These are phyloP conservation scores for Endocalyx cinctus DNA, from an alignment of 2,329 filamentous ascomycete genomes.

Conservation along the genomic window DNA sequence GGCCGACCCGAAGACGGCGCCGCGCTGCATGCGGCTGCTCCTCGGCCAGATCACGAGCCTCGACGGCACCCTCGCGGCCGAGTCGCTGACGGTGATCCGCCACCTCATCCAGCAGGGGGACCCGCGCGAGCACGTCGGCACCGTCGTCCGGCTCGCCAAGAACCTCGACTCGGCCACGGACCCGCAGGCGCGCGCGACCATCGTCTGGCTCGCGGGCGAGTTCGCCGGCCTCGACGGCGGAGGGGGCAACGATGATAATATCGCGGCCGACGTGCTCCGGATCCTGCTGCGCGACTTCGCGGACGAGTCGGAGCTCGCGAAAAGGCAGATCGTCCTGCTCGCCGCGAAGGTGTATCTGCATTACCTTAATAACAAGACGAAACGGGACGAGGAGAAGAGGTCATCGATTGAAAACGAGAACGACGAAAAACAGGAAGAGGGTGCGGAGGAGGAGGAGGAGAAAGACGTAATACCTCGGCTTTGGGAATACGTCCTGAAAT, in stretches of 20 bases:
- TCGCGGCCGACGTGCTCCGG: conserved; percentile 86
- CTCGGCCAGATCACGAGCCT: conserved; percentile 83
- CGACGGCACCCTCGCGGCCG: conserved; percentile 83
- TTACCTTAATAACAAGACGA: conserved; percentile 74
- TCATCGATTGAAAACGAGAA: too few species aligned
- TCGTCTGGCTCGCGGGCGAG: conserved; percentile 96
- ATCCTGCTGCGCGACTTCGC: conserved; percentile 83
- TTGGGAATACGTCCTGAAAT: conserved; percentile 78
- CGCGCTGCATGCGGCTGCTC: conserved; percentile 76
- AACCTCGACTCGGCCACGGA: conserved; percentile 86
- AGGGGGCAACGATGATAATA: conserved; percentile 88
- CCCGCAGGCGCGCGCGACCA: conserved; percentile 83
- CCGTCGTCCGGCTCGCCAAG: conserved; percentile 83
- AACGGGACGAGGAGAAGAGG: conserved; percentile 48
- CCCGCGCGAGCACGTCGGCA: conserved; percentile 73
- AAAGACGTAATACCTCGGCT: conserved; percentile 46
- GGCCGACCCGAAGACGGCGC: conserved; percentile 63
- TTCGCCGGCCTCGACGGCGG: conserved; percentile 74
- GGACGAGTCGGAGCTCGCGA: conserved; percentile 78
- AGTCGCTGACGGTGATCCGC: conserved; percentile 89
- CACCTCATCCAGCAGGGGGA: conserved; percentile 95
- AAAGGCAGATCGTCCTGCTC: conserved; percentile 85
- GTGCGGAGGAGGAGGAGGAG: conserved; percentile 31
- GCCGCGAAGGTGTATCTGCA: conserved; percentile 97
- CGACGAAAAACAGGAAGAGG: conserved; percentile 12